These are phyloP conservation scores for Neurospora sp. DNA, from an alignment of 495 filamentous ascomycete species.

Conservation along the genomic window DNA sequence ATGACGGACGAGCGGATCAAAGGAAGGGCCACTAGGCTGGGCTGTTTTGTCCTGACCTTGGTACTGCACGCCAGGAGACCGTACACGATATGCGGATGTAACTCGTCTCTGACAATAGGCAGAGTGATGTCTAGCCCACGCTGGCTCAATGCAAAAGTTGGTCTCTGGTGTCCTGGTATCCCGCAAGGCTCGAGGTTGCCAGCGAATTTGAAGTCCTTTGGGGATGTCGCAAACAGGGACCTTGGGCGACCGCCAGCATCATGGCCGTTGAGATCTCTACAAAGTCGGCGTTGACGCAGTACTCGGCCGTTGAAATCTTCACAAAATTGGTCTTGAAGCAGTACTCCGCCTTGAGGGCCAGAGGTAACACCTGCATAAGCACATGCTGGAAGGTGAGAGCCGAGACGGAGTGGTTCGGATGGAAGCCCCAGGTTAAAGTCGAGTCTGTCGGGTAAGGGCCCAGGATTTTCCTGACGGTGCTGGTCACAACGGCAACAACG, in stretches of 20 bases:
- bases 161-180: not conserved
- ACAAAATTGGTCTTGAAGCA: accelerated
- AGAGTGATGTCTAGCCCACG: not conserved
- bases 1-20: not conserved
- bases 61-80: not conserved
- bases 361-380: not conserved
- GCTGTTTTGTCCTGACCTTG: accelerated
- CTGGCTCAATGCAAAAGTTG: not conserved
- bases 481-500: not conserved
- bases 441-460: no score
- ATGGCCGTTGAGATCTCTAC: not conserved
- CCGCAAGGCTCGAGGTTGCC: not conserved
- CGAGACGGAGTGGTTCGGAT: no score
- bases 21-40: not conserved
- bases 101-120: not conserved
- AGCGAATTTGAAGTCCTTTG: not conserved
- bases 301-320: no score
- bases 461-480: not conserved
- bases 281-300: no score
- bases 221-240: not conserved
- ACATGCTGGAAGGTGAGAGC: not conserved
- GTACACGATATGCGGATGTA: not conserved
- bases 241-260: not conserved
- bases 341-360: not conserved
- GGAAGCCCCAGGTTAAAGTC: no score